Percentiles rank a stretch among this genome's conserved stretches.
These are phyloP conservation scores for Fusarium siculi DNA, from an alignment of 2,329 filamentous ascomycete species.

Conservation along the genomic window DNA sequence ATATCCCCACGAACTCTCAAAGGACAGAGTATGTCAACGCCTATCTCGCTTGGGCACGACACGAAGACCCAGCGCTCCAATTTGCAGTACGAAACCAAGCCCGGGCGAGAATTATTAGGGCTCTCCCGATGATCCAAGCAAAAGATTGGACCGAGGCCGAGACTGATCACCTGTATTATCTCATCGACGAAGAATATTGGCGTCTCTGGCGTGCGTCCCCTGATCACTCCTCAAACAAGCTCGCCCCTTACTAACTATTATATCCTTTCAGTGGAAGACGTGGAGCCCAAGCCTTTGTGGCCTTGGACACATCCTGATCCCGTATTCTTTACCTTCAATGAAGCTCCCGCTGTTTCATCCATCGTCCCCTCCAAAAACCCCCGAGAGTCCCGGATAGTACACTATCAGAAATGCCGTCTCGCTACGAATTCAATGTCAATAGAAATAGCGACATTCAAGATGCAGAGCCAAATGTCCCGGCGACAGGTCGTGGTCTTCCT, in stretches of 20 bases:
- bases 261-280: accelerated
- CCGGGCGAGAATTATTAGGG: background rate
- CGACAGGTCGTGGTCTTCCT: background rate
- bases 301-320: background rate
- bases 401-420: background rate
- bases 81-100: background rate
- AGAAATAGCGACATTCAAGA: accelerated
- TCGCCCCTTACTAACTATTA: accelerated
- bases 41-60: background rate
- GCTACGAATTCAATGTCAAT: accelerated
- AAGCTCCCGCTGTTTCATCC: background rate
- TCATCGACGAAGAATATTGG: background rate
- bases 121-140: background rate
- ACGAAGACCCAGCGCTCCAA: background rate
- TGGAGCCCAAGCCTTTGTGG: background rate
- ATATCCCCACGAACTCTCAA: background rate
- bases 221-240: background rate
- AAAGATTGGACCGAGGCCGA: background rate
- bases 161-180: background rate
- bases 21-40: background rate
- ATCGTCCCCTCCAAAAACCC: background rate
- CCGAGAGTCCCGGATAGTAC: background rate
- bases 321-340: background rate
- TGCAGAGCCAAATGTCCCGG: accelerated
- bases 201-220: background rate